phyloP scores from a whole-genome alignment of 208 protist species.

The Trypanosoma platydactyli region DNA sequence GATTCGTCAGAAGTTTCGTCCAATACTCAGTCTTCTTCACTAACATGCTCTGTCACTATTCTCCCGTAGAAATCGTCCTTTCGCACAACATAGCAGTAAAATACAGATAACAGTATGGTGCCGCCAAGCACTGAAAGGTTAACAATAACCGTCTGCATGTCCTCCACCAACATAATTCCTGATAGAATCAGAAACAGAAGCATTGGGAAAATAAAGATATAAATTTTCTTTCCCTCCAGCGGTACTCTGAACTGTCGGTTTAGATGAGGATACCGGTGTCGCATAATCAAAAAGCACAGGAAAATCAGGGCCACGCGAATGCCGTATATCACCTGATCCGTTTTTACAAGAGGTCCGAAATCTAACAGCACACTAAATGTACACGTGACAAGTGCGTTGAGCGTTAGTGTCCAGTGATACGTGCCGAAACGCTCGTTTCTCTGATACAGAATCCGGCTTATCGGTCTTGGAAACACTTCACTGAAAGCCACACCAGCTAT shows the following conservation, averaged over 20 bases:
- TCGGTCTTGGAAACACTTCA: conserved; percentile 57
- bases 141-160: conserved; percentile 40
- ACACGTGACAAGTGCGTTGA: conserved; percentile 64
- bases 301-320: conserved; percentile 62
- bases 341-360: conserved; percentile 67
- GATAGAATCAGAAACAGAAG: conserved; percentile 45
- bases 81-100: conserved; percentile 53
- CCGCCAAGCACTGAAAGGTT: conserved; percentile 36
- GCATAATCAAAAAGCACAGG: conserved; percentile 59
- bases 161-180: conserved; percentile 44
- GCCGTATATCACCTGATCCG: conserved; percentile 79
- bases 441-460: conserved; percentile 50
- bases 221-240: conserved; percentile 38
- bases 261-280: conserved; percentile 61
- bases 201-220: conserved; percentile 44
- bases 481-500: conserved; percentile 72
- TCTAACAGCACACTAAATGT: conserved; percentile 58
- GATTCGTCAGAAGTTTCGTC: no score
- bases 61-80: conserved; percentile 58
- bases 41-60: conserved; percentile 54
- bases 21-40: no score
- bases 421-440: conserved; percentile 70
- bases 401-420: conserved; percentile 68
- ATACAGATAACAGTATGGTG: conserved; percentile 31
- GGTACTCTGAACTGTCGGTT: conserved; percentile 62